These are phyloP conservation scores for Colletotrichum liriopes DNA, from an alignment of 2,329 filamentous ascomycete genomes.

Conservation along the genomic window DNA sequence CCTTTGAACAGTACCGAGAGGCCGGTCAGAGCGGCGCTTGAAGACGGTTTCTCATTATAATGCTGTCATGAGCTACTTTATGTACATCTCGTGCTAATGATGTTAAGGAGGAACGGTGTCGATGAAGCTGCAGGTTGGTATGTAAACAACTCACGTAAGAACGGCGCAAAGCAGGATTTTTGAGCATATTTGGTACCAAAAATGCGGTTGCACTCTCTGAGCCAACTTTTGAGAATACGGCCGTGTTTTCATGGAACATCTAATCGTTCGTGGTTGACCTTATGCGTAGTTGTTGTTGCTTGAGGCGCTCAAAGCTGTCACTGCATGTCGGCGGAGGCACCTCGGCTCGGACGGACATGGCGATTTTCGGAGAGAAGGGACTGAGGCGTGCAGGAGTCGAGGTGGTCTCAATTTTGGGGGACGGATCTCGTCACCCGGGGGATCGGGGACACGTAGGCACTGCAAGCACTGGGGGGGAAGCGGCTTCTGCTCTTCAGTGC, in stretches of 20 bases:
- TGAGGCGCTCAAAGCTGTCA: background rate
- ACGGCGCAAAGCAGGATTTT: background rate
- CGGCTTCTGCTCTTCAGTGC: constrained; percentile 16
- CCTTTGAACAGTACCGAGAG: constrained; percentile 61
- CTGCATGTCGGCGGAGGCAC: constrained; percentile 6
- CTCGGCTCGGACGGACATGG: constrained; percentile 19
- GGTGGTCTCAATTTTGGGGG: background rate
- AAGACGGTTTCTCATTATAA: constrained; percentile 27
- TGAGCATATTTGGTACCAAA: background rate
- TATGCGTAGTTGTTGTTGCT: too few relatives aligned
- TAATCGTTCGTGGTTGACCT: background rate
- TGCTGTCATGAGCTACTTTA: background rate
- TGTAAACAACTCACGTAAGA: background rate
- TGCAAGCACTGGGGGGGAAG: background rate
- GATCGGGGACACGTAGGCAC: constrained; percentile 14
- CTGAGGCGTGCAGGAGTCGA: background rate
- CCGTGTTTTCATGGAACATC: background rate
- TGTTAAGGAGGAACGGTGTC: constrained; percentile 11
- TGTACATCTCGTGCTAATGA: constrained; percentile 4
- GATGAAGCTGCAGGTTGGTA: background rate
- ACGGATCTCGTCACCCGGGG: constrained; percentile 13
- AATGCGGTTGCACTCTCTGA: background rate
- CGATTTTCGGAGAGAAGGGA: constrained; percentile 4
- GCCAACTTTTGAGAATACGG: background rate
- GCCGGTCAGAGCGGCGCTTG: constrained; percentile 65